These are phyloP conservation scores for Ogataea chonburiensis DNA, from an alignment of 805 yeast species.

Conservation along the genomic window DNA sequence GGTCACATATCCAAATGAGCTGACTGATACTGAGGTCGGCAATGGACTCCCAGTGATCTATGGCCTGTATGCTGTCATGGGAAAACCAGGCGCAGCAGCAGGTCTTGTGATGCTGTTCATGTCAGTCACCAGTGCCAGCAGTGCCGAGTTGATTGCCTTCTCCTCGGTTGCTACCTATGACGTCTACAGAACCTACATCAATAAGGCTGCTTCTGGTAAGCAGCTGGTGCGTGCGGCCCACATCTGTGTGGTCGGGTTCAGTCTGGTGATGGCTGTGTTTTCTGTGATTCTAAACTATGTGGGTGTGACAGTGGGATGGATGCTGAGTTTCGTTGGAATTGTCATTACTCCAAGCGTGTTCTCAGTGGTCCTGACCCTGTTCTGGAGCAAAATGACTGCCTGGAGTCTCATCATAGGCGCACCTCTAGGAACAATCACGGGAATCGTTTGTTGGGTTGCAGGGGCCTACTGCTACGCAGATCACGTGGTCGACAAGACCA, in stretches of 20 bases:
- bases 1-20: constrained; percentile 36
- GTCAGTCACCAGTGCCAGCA: constrained; percentile 42
- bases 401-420: constrained; percentile 37
- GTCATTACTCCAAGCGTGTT: constrained; percentile 35
- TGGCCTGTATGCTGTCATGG: constrained; percentile 34
- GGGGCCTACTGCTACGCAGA: constrained; percentile 26
- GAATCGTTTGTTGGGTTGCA: constrained; percentile 35
- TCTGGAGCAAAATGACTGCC: constrained; percentile 31
- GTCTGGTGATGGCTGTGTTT: constrained; percentile 38
- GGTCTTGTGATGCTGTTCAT: constrained; percentile 36
- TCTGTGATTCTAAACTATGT: constrained; percentile 38
- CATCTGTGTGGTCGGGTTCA: constrained; percentile 40
- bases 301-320: constrained; percentile 39
- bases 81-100: constrained; percentile 36
- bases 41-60: constrained; percentile 36
- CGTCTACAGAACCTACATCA: constrained; percentile 43
- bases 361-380: constrained; percentile 36
- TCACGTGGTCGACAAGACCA: constrained; percentile 18
- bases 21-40: constrained; percentile 32
- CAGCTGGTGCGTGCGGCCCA: constrained; percentile 44
- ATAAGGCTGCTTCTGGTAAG: constrained; percentile 41
- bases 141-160: constrained; percentile 42
- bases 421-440: constrained; percentile 32
- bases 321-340: constrained; percentile 6
- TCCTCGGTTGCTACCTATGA: constrained; percentile 45